These are phyloP conservation scores for Lathyrus oleraceus DNA, from an alignment of 306 rosid genomes.

Conservation along the genomic window DNA sequence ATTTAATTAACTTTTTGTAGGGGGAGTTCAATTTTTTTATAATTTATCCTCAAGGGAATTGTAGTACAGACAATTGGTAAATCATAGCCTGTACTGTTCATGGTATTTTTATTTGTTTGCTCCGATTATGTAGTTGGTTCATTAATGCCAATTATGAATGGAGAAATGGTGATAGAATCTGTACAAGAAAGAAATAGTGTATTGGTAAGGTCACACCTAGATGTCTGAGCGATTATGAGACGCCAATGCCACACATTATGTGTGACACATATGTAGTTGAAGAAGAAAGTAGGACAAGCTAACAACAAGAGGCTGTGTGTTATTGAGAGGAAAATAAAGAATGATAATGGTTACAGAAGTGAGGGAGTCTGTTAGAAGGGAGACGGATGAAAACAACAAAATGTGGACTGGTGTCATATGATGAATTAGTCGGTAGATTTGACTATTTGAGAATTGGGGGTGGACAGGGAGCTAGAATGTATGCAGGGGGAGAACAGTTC, in stretches of 20 bases:
- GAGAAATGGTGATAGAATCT: conserved; percentile 1
- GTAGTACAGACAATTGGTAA: not conserved
- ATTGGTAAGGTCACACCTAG: not conserved
- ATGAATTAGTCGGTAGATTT: not conserved
- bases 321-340: not conserved
- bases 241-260: no score
- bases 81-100: not conserved
- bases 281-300: not conserved
- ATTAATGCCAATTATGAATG: conserved; percentile 14
- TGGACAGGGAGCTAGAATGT: not conserved
- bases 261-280: not conserved
- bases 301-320: not conserved
- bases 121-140: conserved; percentile 13
- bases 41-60: conserved; percentile 2
- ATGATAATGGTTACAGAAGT: not conserved
- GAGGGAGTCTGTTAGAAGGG: conserved; percentile 7
- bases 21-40: conserved; percentile 8
- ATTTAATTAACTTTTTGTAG: not conserved
- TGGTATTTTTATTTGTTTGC: conserved; percentile 4
- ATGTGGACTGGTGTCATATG: not conserved
- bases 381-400: not conserved
- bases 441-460: not conserved
- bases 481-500: not conserved
- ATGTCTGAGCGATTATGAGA: not conserved
- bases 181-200: not conserved